A percentile compares a stretch with the other conserved stretches of the same genome.
Conservation (phyloP, 257 asterid species). For the Solanum bukasovii region DNA sequence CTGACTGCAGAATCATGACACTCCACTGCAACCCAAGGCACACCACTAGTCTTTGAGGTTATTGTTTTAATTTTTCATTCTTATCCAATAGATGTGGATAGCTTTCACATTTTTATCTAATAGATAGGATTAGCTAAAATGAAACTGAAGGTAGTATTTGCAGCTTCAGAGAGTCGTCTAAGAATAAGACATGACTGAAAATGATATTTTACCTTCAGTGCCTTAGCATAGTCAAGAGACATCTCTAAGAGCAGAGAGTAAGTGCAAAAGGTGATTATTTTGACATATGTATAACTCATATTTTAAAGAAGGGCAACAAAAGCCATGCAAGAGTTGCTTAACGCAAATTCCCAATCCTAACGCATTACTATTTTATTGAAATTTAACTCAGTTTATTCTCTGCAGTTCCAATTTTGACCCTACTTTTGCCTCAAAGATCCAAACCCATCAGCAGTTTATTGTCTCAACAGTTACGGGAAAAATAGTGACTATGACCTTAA, state of each 20-base stretch:
- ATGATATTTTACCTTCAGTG: background rate
- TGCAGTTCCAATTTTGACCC: background rate
- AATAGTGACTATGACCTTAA: background rate
- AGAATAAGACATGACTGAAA: background rate
- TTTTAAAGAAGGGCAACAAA: background rate
- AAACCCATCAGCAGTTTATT: background rate
- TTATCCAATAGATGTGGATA: background rate
- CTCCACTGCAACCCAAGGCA: background rate
- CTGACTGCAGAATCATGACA: background rate
- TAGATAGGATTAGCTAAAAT: background rate
- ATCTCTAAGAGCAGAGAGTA: background rate
- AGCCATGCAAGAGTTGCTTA: background rate
- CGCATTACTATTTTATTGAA: background rate
- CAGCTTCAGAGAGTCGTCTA: background rate
- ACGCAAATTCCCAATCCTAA: background rate
- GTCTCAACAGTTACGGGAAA: background rate
- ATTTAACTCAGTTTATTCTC: background rate
- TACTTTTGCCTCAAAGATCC: background rate
- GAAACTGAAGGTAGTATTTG: background rate
- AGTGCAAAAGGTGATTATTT: background rate
- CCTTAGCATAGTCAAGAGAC: background rate
- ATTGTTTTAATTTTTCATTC: background rate
- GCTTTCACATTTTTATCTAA: background rate
- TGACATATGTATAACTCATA: background rate
- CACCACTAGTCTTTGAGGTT: background rate